Conservation (phyloP, 768 basidiomycete species). For the Cystofilobasidium ferigula region DNA sequence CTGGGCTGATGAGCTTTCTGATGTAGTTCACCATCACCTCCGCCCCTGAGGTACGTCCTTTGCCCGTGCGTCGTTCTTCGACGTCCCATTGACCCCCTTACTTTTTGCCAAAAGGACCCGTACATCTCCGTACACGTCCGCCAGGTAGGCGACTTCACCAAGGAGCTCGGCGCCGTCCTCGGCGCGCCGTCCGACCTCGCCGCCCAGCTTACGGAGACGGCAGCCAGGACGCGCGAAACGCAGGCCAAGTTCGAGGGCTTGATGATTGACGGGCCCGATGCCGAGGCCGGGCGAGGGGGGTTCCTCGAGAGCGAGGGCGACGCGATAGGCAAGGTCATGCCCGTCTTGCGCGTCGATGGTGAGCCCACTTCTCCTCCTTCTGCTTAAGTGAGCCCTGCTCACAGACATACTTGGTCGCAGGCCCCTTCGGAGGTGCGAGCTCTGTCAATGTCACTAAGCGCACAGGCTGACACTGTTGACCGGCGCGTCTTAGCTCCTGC, state of each 20-base stretch:
- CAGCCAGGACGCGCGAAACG: slow-evolving; percentile 40
- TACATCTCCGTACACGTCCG: slow-evolving; percentile 86
- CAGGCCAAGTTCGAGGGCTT: neutral
- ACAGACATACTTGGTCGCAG: neutral
- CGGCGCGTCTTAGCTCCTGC: slow-evolving; percentile 61
- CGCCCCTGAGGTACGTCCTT: slow-evolving; percentile 52
- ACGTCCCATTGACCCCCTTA: neutral
- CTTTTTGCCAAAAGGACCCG: slow-evolving; percentile 46
- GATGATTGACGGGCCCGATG: slow-evolving; percentile 26
- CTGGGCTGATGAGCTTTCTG: neutral
- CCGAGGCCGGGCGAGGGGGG: slow-evolving; percentile 43
- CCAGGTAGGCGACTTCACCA: slow-evolving; percentile 57
- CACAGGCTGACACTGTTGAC: neutral
- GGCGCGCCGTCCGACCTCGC: slow-evolving; percentile 41
- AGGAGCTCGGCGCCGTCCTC: slow-evolving; percentile 69
- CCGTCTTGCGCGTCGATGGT: slow-evolving; percentile 32
- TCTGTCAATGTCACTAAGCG: no score
- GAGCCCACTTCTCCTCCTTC: no score
- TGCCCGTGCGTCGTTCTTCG: neutral
- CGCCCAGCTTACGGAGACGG: slow-evolving; percentile 32
- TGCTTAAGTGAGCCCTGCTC: no score
- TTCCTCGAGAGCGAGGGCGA: slow-evolving; percentile 18
- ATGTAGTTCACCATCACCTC: slow-evolving; percentile 84
- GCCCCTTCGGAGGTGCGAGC: slow-evolving; percentile 19
- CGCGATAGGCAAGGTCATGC: slow-evolving; percentile 30